Conservation (phyloP, 352 stramenopile species). For the Phytopythium montanum region DNA sequence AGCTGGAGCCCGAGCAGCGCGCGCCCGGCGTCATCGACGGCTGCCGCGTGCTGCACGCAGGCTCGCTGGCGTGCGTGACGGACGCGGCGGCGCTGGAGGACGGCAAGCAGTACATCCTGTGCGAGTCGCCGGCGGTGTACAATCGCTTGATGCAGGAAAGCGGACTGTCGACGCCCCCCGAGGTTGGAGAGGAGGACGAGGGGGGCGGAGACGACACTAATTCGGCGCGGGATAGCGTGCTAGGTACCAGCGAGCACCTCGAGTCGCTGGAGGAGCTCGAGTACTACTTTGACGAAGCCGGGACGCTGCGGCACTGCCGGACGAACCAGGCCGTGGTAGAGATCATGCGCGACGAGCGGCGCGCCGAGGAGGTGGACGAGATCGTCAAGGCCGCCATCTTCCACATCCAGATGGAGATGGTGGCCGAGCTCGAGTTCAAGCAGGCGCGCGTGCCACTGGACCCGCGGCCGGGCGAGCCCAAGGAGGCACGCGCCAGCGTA, state of each 20-base stretch:
- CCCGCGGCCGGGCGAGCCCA: slow-evolving; percentile 47
- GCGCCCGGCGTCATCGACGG: slow-evolving; percentile 46
- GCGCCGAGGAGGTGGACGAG: slow-evolving; percentile 64
- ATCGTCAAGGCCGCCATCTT: slow-evolving; percentile 83
- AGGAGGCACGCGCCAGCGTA: slow-evolving; percentile 63
- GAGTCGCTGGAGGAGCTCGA: slow-evolving; percentile 74
- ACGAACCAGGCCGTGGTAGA: slow-evolving; percentile 74
- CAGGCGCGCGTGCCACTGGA: slow-evolving; percentile 67
- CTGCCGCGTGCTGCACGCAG: slow-evolving; percentile 57
- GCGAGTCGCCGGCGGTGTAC: slow-evolving; percentile 30
- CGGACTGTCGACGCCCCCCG: slow-evolving; percentile 21
- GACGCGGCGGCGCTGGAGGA: slow-evolving; percentile 44
- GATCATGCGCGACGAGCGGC: slow-evolving; percentile 71
- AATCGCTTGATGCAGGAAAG: slow-evolving; percentile 41
- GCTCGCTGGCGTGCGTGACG: slow-evolving; percentile 36
- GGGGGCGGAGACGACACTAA: slow-evolving; percentile 9
- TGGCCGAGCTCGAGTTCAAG: slow-evolving; percentile 72
- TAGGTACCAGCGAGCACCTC: slow-evolving; percentile 48
- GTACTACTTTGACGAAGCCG: slow-evolving; percentile 73
- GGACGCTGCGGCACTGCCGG: slow-evolving; percentile 63
- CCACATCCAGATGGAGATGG: slow-evolving; percentile 84
- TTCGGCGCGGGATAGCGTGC: slow-evolving; percentile 31
- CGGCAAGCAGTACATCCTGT: slow-evolving; percentile 76
- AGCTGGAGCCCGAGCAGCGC: slow-evolving; percentile 59
- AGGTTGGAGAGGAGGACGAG: background rate